phyloP scores from a whole-genome alignment of 2,329 filamentous ascomycete species.

The Chalaropsis thielavioides region DNA sequence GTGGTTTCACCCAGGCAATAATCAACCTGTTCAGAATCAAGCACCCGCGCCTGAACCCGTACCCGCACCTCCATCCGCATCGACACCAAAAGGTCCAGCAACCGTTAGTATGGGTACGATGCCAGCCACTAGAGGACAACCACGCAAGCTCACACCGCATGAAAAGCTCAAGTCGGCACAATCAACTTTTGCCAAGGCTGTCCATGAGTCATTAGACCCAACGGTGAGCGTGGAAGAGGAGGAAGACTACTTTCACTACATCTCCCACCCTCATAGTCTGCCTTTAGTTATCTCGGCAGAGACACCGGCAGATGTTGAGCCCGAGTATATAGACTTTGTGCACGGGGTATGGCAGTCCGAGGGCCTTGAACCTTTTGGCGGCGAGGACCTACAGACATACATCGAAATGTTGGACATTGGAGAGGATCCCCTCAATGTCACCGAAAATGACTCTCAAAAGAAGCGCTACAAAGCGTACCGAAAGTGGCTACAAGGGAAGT shows the following conservation, averaged over 20 bases:
- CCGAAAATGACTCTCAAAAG: conserved; percentile 72
- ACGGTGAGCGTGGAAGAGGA: conserved; percentile 62
- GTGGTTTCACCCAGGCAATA: conserved; percentile 33
- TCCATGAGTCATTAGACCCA: conserved; percentile 74
- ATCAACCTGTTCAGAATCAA: background rate
- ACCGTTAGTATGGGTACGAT: conserved; percentile 27
- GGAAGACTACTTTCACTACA: conserved; percentile 77
- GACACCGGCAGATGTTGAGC: conserved; percentile 43
- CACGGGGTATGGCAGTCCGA: conserved; percentile 47
- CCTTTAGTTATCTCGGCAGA: conserved; percentile 65
- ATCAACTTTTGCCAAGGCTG: conserved; percentile 76
- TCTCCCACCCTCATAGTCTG: conserved; percentile 76
- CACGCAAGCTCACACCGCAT: conserved; percentile 8
- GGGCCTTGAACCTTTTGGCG: conserved; percentile 35
- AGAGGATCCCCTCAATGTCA: conserved; percentile 76
- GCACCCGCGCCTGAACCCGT: background rate
- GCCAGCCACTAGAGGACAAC: conserved; percentile 18
- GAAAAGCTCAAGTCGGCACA: conserved; percentile 75
- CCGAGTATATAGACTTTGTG: conserved; percentile 70
- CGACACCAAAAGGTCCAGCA: background rate
- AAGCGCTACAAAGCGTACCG: conserved; percentile 94
- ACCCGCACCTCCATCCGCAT: background rate
- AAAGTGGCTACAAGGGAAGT: conserved; percentile 91
- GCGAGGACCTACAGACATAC: conserved; percentile 42
- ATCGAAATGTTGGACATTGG: conserved; percentile 59